Evolutionary conservation across 2,329 filamentous ascomycete genomes (phyloP).

Genomic region (Diaporthe ampelina): DNA sequence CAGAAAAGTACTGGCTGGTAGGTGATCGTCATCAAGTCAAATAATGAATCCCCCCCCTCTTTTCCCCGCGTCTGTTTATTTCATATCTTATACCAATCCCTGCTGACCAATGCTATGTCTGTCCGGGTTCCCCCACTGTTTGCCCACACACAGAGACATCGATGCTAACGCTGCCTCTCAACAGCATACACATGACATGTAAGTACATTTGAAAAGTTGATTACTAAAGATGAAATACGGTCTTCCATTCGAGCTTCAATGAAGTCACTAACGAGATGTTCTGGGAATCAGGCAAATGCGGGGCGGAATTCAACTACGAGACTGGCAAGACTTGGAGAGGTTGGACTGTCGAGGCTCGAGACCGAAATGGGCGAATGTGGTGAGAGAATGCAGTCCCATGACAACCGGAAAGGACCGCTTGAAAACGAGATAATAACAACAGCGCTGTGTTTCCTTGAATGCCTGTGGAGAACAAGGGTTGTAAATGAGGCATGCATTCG

Average conservation of each 20-base stretch:
- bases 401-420: background rate
- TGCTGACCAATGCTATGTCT: too few relatives aligned
- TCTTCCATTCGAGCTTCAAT: too few relatives aligned
- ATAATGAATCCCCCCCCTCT: background rate
- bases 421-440: background rate
- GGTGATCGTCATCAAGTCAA: background rate
- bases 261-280: background rate
- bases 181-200: background rate
- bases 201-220: background rate
- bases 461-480: background rate
- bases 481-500: too few relatives aligned
- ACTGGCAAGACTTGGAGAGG: background rate
- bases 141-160: too few relatives aligned
- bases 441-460: background rate
- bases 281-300: background rate
- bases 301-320: background rate
- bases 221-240: too few relatives aligned
- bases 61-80: too few relatives aligned
- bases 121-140: background rate
- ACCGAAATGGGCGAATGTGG: background rate
- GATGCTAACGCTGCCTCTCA: background rate
- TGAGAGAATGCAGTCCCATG: background rate
- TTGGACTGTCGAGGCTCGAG: background rate
- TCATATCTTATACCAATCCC: background rate
- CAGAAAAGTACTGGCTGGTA: background rate